Conservation (phyloP, 129 eudicot genomes). For the Solidago caesia region DNA sequence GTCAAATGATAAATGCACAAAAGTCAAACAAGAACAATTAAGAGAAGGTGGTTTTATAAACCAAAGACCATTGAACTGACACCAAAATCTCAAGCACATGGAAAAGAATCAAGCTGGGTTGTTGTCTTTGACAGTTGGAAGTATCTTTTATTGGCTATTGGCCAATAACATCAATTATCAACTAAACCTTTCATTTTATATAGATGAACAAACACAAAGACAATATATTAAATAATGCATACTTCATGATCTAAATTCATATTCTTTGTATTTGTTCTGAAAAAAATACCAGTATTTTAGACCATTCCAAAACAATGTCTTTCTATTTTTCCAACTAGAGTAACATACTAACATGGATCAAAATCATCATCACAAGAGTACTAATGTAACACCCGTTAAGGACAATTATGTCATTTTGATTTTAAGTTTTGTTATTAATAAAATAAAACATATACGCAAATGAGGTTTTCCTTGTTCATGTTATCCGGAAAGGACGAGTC, state of each 20-base stretch:
- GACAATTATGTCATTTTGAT: neutral
- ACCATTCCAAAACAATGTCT: neutral
- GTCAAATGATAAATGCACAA: slow-evolving; percentile 15
- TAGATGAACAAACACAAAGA: no score
- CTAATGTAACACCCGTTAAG: slow-evolving; percentile 1
- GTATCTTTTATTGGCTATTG: slow-evolving; percentile 15
- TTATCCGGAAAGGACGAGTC: no score
- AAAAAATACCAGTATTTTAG: neutral
- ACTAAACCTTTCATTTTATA: neutral
- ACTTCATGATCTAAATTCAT: no score
- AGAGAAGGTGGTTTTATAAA: slow-evolving; percentile 18
- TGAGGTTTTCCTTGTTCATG: no score
- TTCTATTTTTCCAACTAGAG: neutral
- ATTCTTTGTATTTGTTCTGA: no score
- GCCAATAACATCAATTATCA: slow-evolving; percentile 21
- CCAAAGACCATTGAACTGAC: slow-evolving; percentile 22
- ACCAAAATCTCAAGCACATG: slow-evolving; percentile 62
- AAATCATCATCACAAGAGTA: slow-evolving; percentile 16
- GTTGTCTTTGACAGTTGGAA: slow-evolving; percentile 42
- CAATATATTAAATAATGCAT: no score
- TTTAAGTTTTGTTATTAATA: neutral
- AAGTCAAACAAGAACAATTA: slow-evolving; percentile 26
- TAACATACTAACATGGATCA: slow-evolving; percentile 13
- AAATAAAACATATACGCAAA: neutral
- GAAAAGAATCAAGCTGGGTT: slow-evolving; percentile 52